Evolutionary conservation across 352 stramenopile genomes (phyloP), one percentile per base, ranked within the genome.

Genomic region (Phytophthora colocasiae): DNA sequence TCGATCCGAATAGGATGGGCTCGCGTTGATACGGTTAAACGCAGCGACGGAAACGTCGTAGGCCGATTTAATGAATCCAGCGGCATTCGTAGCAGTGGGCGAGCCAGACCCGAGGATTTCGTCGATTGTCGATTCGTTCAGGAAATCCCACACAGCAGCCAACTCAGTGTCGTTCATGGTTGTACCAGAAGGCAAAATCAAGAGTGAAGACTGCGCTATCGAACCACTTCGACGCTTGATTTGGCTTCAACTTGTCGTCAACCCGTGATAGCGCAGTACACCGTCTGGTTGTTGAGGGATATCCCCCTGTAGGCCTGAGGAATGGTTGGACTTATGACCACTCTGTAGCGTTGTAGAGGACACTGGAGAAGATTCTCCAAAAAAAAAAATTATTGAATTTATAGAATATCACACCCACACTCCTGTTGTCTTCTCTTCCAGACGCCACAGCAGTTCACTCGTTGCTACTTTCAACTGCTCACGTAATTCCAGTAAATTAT

Each of bases 321-420:
- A 8, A 44, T 9, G 19, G 39, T n/a, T 9, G 15, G 51, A 48
- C 31, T 14, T 12, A 31, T 15, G 40, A 41, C 41, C 43, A 40
- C 60, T 45, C 45, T 56, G 14, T 32, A 24, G 44, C 11, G 27
- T 6, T 44, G 17, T 24, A n/a, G 58, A 32, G 43, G 51, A 68
- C 14, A 19, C 14, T 52, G 2, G 26, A 27, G 26, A 45, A 50
- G 45, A 41, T 62, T 22, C 22, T 22, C 22, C 1, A 1, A 2
- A 22, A 22, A 22, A 22, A 22, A 22, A 2, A 22, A 22, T 2
- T 22, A 22, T 22, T 22, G 8, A 36, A 27, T 32, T 48, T 48
- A 36, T 56, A 17, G 10, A 52, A 22, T 46, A 29, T 64, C 58
- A 69, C 19, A 73, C 39, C 40, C 45, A 73, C 5, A 70, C 62